phyloP scores from a whole-genome alignment of 2,329 filamentous ascomycete species.

The Pseudovirgaria hyperparasitica region DNA sequence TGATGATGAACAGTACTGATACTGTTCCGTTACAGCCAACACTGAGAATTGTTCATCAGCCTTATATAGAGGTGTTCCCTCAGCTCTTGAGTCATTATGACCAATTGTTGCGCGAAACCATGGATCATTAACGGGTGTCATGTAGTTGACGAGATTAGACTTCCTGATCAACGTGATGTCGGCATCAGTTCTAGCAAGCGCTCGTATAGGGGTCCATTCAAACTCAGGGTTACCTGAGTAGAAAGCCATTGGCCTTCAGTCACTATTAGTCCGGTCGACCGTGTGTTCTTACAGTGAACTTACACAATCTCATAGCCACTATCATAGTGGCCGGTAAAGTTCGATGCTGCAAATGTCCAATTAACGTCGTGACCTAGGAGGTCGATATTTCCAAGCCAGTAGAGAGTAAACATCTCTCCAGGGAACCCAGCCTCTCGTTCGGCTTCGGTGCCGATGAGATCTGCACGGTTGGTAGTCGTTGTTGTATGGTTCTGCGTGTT shows the following conservation, averaged over 20 bases:
- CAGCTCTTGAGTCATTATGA: no score
- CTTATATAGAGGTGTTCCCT: no score
- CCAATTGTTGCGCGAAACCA: not conserved
- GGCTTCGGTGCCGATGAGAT: not conserved
- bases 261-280: not conserved
- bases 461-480: constrained; percentile 1
- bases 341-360: not conserved
- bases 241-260: constrained; percentile 1
- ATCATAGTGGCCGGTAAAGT: constrained; percentile 1
- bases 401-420: no score
- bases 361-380: no score
- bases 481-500: constrained; percentile 2
- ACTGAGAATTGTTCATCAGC: not conserved
- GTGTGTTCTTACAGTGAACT: not conserved
- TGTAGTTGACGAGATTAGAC: not conserved
- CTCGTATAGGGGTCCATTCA: no score
- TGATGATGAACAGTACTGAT: constrained; percentile 1
- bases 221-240: no score
- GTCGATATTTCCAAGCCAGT: no score
- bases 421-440: no score
- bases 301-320: not conserved
- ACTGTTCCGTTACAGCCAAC: not conserved
- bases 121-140: not conserved
- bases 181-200: not conserved
- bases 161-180: not conserved